phyloP scores from a whole-genome alignment of 345 rosid species.

The Rhodamnia rubescens region DNA sequence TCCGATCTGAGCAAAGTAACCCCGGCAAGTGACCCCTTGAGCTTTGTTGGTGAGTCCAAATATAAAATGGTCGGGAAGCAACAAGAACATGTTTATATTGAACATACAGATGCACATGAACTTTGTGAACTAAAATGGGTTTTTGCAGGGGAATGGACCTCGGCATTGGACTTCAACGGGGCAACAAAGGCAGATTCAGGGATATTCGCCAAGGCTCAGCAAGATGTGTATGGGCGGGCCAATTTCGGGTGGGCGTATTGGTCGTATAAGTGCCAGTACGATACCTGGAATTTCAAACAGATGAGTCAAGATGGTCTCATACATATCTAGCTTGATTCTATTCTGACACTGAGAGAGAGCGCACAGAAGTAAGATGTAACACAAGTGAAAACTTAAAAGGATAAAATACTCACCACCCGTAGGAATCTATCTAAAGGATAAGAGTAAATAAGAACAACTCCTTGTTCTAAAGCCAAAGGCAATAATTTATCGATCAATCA shows the following conservation, averaged over 20 bases:
- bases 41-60: background rate
- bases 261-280: background rate
- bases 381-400: too few species aligned
- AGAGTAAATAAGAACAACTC: too few species aligned
- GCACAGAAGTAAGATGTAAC: too few species aligned
- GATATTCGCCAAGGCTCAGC: background rate
- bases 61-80: background rate
- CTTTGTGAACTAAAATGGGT: background rate
- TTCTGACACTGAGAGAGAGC: too few species aligned
- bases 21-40: background rate
- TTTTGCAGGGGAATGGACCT: background rate
- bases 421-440: too few species aligned
- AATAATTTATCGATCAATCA: too few species aligned
- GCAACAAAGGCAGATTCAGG: background rate
- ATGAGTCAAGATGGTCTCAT: background rate
- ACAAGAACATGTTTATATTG: background rate
- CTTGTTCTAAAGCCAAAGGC: too few species aligned
- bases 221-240: background rate
- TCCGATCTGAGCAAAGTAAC: background rate
- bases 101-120: background rate
- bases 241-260: background rate
- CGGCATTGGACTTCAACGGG: background rate
- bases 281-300: background rate
- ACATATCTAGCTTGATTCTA: background rate
- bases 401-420: too few species aligned